These are phyloP conservation scores for Lachnellula arida DNA, from an alignment of 2,329 filamentous ascomycete genomes.

Conservation along the genomic window DNA sequence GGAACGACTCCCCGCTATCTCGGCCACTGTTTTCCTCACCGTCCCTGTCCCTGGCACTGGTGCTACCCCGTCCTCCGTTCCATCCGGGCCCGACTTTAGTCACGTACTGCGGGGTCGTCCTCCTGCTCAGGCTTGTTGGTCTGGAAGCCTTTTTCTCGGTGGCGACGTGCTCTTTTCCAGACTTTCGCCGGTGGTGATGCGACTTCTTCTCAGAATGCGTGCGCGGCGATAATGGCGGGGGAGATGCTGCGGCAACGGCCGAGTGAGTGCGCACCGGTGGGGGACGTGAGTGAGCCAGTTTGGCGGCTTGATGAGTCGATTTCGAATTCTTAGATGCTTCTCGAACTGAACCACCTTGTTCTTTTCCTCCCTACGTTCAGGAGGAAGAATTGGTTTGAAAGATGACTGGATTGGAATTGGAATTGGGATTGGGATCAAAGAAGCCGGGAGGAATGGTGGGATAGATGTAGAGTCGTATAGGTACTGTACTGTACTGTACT, in stretches of 20 bases:
- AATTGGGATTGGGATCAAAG: background rate
- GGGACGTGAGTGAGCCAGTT: conserved; percentile 28
- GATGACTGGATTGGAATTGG: background rate
- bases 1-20: conserved; percentile 58
- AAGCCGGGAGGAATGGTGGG: no score
- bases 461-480: background rate
- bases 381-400: background rate
- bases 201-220: conserved; percentile 16
- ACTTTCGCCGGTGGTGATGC: conserved; percentile 20
- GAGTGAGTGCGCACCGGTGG: conserved; percentile 19
- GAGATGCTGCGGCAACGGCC: conserved; percentile 9
- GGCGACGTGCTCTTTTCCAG: conserved; percentile 22
- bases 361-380: background rate
- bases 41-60: conserved; percentile 13
- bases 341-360: background rate
- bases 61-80: conserved; percentile 4
- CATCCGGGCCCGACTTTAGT: conserved; percentile 7
- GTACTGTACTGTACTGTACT: background rate
- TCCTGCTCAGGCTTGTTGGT: conserved; percentile 19
- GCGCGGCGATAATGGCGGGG: conserved; percentile 21
- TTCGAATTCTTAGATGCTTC: background rate
- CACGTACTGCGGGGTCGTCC: conserved; percentile 20
- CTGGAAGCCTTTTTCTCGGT: conserved; percentile 19
- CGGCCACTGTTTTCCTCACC: conserved; percentile 19
- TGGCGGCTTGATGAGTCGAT: conserved; percentile 8